Evolutionary conservation across 116 monocot genomes (phyloP).

Genomic region (Zostera marina): DNA sequence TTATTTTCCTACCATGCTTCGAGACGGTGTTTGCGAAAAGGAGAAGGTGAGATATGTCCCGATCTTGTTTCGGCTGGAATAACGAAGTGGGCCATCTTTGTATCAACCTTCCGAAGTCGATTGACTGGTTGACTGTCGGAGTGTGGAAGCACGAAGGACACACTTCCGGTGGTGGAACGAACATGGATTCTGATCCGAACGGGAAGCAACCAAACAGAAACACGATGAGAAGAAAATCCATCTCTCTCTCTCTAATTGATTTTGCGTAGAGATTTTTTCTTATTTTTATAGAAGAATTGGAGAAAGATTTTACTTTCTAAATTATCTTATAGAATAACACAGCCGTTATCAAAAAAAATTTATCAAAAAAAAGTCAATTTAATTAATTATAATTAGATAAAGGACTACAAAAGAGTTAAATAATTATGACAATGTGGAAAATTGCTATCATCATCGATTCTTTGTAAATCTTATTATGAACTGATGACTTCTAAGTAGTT

Average conservation of each 20-base stretch:
- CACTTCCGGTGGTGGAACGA: background rate
- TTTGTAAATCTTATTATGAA: too few species aligned
- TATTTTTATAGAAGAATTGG: too few species aligned
- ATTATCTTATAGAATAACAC: too few species aligned
- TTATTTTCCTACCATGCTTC: constrained; percentile 7
- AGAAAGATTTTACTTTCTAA: too few species aligned
- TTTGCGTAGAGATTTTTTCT: background rate
- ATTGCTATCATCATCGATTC: too few species aligned
- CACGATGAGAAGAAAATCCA: background rate
- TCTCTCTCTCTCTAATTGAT: too few species aligned
- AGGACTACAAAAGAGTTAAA: too few species aligned
- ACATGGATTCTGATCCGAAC: background rate
- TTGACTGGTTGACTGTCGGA: background rate
- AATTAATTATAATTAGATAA: too few species aligned
- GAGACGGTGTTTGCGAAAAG: constrained; percentile 2
- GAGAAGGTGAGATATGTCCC: constrained; percentile 15
- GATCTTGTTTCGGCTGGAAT: constrained; percentile 11
- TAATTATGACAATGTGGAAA: too few species aligned
- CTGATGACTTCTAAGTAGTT: too few species aligned
- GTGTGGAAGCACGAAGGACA: background rate
- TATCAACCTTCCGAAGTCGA: constrained; percentile 31
- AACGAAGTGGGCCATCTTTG: constrained; percentile 11
- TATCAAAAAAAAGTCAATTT: too few species aligned
- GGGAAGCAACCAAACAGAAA: background rate
- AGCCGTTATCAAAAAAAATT: too few species aligned